Percentiles rank a stretch among this genome's conserved stretches.
These are phyloP conservation scores for Ambrosiella cleistominuta DNA, from an alignment of 2,329 filamentous ascomycete genomes.

Conservation along the genomic window DNA sequence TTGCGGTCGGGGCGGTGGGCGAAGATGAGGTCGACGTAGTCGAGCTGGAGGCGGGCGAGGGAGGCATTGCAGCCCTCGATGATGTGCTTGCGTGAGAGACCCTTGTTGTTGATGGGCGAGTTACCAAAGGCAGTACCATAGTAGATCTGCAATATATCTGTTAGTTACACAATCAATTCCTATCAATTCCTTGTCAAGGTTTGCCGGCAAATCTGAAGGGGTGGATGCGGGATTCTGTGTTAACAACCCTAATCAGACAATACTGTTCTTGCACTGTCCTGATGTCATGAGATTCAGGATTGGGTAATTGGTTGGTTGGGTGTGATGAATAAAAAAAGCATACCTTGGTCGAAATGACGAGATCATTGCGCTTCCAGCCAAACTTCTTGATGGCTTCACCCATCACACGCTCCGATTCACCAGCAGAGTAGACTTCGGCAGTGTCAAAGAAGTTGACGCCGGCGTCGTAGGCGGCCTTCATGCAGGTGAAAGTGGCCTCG, in stretches of 20 bases:
- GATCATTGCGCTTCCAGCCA: conserved; percentile 43
- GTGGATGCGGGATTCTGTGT: neutral
- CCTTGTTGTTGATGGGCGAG: conserved; percentile 47
- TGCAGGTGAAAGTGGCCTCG: conserved; percentile 29
- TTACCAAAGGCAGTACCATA: conserved; percentile 44
- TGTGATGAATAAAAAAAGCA: neutral
- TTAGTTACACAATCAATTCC: neutral
- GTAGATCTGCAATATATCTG: conserved; percentile 26
- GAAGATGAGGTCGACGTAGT: conserved; percentile 52
- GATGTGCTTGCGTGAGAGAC: conserved; percentile 51
- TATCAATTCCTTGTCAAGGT: neutral
- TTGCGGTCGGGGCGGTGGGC: conserved; percentile 50
- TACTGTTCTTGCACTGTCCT: neutral
- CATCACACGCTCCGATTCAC: conserved; percentile 46
- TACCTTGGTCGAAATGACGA: conserved; percentile 42
- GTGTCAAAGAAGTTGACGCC: conserved; percentile 48
- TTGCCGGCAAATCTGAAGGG: neutral
- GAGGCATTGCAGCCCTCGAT: conserved; percentile 46
- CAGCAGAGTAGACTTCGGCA: conserved; percentile 40
- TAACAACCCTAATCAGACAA: neutral
- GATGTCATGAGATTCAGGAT: neutral
- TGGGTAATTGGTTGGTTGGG: too few species aligned
- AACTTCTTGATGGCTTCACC: conserved; percentile 42
- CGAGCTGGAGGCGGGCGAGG: conserved; percentile 38
- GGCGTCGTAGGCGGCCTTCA: conserved; percentile 42